These are phyloP conservation scores for Gaertneriomyces semiglobifer DNA, from an alignment of 192 early-diverging fungal genomes.

Conservation along the genomic window DNA sequence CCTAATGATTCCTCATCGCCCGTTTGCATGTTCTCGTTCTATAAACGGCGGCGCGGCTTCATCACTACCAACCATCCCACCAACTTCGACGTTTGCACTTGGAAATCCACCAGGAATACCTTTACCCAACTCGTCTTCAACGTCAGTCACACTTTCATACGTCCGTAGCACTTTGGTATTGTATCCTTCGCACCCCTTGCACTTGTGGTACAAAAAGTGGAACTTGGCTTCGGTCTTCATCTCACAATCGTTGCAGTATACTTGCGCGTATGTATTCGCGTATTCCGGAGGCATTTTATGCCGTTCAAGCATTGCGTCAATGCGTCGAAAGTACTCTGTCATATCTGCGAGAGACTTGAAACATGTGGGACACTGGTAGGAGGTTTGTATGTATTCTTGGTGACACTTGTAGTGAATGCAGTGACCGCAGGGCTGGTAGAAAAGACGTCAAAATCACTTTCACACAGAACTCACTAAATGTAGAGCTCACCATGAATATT, in stretches of 20 bases:
- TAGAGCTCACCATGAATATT: conserved; percentile 74
- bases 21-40: too few relatives aligned
- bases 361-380: conserved; percentile 95
- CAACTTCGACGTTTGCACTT: too few relatives aligned
- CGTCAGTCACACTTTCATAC: neutral
- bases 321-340: conserved; percentile 71
- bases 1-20: too few relatives aligned
- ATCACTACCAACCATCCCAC: too few relatives aligned
- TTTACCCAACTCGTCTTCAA: too few relatives aligned
- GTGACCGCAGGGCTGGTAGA: conserved; percentile 77
- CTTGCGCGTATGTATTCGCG: conserved; percentile 59
- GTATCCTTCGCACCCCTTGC: conserved; percentile 77
- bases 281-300: conserved; percentile 93
- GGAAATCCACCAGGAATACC: too few relatives aligned
- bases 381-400: conserved; percentile 76
- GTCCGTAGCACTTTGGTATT: conserved; percentile 71
- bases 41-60: too few relatives aligned
- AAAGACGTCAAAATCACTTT: conserved; percentile 8
- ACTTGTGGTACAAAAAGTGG: conserved; percentile 97
- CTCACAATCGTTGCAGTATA: conserved; percentile 97
- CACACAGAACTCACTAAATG: conserved; percentile 8
- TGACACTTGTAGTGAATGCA: conserved; percentile 88
- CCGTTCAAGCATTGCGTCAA: conserved; percentile 73
- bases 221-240: conserved; percentile 76
- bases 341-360: conserved; percentile 87